Conservation (phyloP, 2,329 filamentous ascomycete genomes). For the Ceratocystis papillata region DNA sequence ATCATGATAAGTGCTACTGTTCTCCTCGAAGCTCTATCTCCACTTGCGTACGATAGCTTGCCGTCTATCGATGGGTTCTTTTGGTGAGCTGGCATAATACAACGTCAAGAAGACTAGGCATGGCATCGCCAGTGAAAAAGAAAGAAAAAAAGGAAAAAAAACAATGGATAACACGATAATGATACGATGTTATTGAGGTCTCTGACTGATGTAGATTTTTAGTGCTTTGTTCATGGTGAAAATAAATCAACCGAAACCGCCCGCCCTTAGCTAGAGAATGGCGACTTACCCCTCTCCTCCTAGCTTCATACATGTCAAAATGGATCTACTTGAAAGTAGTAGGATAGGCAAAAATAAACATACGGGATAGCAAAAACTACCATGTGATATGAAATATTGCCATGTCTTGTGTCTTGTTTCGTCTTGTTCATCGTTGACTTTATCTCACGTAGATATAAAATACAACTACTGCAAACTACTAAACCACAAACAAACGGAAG, state of each 20-base stretch:
- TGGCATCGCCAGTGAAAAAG: neutral
- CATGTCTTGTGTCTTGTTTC: constrained; percentile 1
- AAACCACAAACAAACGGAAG: no score
- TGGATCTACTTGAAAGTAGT: neutral
- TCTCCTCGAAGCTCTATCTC: neutral
- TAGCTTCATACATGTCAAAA: no score
- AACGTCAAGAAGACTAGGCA: neutral
- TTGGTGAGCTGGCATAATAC: constrained; percentile 11
- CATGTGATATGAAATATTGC: neutral
- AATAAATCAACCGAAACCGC: neutral
- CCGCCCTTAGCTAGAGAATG: no score
- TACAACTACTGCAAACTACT: no score
- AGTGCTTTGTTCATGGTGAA: neutral
- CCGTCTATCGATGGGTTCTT: neutral
- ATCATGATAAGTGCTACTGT: neutral
- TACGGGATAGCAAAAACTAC: neutral
- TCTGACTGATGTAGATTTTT: neutral
- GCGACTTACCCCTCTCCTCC: no score
- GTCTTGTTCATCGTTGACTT: neutral
- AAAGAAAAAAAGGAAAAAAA: neutral
- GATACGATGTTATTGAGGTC: neutral
- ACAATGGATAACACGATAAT: neutral
- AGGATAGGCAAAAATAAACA: neutral
- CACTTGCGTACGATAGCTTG: neutral
- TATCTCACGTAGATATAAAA: neutral